Conservation (phyloP, 164 flowering plant species). For the Dillenia turbinata region DNA sequence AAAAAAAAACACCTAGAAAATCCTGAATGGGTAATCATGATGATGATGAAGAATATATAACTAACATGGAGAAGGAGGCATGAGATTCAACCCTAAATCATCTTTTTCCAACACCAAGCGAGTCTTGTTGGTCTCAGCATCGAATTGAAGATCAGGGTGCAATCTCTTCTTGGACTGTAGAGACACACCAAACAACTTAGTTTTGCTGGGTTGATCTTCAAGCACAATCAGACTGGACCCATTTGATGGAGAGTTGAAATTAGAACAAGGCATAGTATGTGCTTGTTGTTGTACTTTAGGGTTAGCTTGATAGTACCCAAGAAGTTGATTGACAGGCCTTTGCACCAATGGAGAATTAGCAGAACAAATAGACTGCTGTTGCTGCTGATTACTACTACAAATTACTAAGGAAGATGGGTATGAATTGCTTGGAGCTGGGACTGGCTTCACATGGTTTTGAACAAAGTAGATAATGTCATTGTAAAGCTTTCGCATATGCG, state of each 20-base stretch:
- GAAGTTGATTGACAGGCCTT: constrained; percentile 31
- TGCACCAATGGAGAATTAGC: constrained; percentile 17
- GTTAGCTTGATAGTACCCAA: constrained; percentile 30
- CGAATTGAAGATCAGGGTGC: constrained; percentile 52
- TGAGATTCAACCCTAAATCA: constrained; percentile 84
- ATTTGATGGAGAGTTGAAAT: constrained; percentile 25
- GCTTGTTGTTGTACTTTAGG: constrained; percentile 18
- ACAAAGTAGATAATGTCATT: constrained; percentile 94
- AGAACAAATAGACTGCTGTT: constrained; percentile 2
- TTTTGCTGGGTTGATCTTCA: constrained; percentile 32
- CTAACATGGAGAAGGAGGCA: constrained; percentile 69
- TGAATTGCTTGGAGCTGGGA: constrained; percentile 52
- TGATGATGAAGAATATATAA: background rate
- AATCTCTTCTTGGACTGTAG: constrained; percentile 76
- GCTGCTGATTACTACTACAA: constrained; percentile 10
- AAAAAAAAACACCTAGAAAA: constrained; percentile 7
- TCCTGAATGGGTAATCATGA: constrained; percentile 2
- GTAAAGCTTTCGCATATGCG: constrained; percentile 91
- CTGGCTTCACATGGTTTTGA: constrained; percentile 91
- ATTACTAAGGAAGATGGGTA: constrained; percentile 41
- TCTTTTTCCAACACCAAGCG: constrained; percentile 53
- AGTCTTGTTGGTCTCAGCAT: constrained; percentile 42
- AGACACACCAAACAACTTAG: constrained; percentile 85
- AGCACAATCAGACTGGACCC: constrained; percentile 33
- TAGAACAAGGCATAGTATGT: constrained; percentile 11